phyloP scores from a whole-genome alignment of 805 yeast species.

The Candida sanyiensis region DNA sequence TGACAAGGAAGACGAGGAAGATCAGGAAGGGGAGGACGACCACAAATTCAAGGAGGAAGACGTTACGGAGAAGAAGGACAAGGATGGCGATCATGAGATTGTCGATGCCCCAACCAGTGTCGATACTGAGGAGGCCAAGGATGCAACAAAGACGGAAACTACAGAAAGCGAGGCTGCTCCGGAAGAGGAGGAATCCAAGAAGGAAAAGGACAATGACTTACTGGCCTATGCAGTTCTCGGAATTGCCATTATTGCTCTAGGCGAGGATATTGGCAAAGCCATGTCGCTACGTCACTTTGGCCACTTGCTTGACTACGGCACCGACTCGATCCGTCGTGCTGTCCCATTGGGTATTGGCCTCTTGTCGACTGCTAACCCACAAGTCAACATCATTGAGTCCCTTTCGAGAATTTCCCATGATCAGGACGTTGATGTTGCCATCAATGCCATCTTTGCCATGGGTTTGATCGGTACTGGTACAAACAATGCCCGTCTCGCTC shows the following conservation, averaged over 20 bases:
- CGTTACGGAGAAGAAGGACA: conserved; percentile 26
- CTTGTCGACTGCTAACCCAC: conserved; percentile 88
- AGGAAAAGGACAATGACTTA: conserved; percentile 31
- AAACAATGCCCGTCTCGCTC: conserved; percentile 96
- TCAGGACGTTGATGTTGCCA: conserved; percentile 87
- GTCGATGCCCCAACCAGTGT: conserved; percentile 23
- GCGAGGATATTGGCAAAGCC: conserved; percentile 96
- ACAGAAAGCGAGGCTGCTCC: conserved; percentile 28
- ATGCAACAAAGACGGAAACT: conserved; percentile 26
- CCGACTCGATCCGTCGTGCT: conserved; percentile 81
- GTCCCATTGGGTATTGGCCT: conserved; percentile 99
- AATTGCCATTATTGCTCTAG: conserved; percentile 90
- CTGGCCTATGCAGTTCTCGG: conserved; percentile 89
- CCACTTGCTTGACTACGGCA: conserved; percentile 97
- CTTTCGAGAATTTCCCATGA: conserved; percentile 95
- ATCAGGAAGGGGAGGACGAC: conserved; percentile 45
- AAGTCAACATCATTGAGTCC: conserved; percentile 95
- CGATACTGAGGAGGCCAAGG: conserved; percentile 27
- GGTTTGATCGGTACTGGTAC: conserved; percentile 99
- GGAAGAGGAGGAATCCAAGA: conserved; percentile 10
- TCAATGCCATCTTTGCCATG: conserved; percentile 93
- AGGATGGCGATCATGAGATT: conserved; percentile 27
- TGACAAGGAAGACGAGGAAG: conserved; percentile 52
- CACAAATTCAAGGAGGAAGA: conserved; percentile 36
- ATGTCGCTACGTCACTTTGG: conserved; percentile 97